These are phyloP conservation scores for Russula sp. DNA, from an alignment of 768 basidiomycete species.

Conservation along the genomic window DNA sequence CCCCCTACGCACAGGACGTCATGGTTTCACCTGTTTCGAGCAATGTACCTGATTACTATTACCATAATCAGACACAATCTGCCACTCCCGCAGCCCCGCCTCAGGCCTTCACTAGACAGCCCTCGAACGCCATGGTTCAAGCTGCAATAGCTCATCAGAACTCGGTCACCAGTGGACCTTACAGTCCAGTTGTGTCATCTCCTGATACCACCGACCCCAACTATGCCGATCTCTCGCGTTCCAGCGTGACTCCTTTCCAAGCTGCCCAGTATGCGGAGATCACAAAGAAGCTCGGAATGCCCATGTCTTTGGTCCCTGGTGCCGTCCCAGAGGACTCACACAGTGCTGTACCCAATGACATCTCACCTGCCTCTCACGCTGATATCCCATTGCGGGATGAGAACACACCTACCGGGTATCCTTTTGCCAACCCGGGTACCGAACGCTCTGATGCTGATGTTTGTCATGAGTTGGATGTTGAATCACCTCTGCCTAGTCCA, in stretches of 20 bases:
- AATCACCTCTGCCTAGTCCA: constrained; percentile 29
- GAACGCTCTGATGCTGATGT: not conserved
- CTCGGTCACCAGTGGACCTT: constrained; percentile 22
- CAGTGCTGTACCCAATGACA: constrained; percentile 12
- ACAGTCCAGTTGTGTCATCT: constrained; percentile 20
- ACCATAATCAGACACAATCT: not conserved
- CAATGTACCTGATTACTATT: constrained; percentile 22
- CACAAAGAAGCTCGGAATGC: constrained; percentile 45
- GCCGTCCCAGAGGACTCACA: constrained; percentile 26
- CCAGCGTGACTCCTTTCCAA: constrained; percentile 70
- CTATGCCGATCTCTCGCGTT: constrained; percentile 60
- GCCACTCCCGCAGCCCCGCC: constrained; percentile 2
- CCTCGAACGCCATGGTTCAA: not conserved
- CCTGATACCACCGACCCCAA: constrained; percentile 31
- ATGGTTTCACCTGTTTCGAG: constrained; percentile 31
- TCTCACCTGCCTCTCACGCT: not conserved
- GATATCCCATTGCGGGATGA: constrained; percentile 1
- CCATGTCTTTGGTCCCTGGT: constrained; percentile 25
- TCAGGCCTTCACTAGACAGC: constrained; percentile 21
- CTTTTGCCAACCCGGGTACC: constrained; percentile 28
- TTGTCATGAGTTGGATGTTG: constrained; percentile 17
- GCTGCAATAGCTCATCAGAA: constrained; percentile 24
- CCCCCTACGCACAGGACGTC: constrained; percentile 37
- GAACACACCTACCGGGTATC: constrained; percentile 25
- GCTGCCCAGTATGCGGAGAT: constrained; percentile 72